Evolutionary conservation across 2,329 filamentous ascomycete species (phyloP).

Genomic region (Xylaria sp.): DNA sequence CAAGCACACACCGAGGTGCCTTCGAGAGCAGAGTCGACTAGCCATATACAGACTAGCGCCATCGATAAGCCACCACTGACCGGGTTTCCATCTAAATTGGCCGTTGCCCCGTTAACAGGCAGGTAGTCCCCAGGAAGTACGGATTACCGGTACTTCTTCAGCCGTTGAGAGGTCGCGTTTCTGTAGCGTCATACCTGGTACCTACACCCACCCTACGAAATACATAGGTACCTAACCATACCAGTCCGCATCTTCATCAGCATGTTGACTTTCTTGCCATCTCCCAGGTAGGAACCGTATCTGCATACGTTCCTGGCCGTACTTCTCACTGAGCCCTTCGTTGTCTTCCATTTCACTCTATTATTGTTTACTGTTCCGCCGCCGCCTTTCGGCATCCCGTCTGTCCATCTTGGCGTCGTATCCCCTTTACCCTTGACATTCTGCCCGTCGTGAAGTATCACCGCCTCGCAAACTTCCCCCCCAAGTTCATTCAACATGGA

Average conservation of each 20-base stretch:
- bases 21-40: not conserved
- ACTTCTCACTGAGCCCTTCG: not conserved
- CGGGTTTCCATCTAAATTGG: no score
- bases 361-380: conserved; percentile 18
- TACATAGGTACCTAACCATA: no score
- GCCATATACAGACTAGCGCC: not conserved
- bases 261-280: conserved; percentile 1
- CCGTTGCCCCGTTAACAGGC: not conserved
- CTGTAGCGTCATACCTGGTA: not conserved
- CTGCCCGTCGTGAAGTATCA: not conserved
- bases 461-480: not conserved
- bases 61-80: not conserved
- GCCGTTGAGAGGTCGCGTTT: not conserved
- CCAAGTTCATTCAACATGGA: conserved; percentile 60
- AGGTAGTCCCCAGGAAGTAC: no score
- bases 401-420: conserved; percentile 4
- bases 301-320: not conserved
- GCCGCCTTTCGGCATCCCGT: not conserved
- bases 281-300: conserved; percentile 2
- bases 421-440: not conserved
- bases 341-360: conserved; percentile 7
- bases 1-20: no score
- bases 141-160: not conserved
- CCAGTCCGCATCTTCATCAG: not conserved
- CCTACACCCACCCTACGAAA: no score